Evolutionary conservation across 2,329 filamentous ascomycete genomes (phyloP).

Genomic region (Leptographium radiaticola): DNA sequence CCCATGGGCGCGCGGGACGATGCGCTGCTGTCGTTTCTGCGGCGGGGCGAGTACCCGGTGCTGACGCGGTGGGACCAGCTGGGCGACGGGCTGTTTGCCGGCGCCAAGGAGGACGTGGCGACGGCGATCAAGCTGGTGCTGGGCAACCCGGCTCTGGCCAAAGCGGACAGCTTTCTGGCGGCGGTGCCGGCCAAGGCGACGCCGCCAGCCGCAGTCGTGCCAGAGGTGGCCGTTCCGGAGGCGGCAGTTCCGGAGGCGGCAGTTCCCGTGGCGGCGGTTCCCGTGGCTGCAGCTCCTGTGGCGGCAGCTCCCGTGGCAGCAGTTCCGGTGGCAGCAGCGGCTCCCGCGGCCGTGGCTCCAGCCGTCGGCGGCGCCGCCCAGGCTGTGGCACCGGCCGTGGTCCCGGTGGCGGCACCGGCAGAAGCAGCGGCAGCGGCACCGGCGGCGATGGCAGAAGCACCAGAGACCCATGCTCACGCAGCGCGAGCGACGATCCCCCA

Average conservation of each 20-base stretch:
- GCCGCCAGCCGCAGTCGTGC: not conserved
- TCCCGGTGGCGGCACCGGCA: not conserved
- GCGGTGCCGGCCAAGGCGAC: constrained; percentile 28
- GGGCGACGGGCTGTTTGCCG: constrained; percentile 59
- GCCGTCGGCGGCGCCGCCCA: not conserved
- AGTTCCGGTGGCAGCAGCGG: not conserved
- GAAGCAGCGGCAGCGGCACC: not conserved
- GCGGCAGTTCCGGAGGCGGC: not conserved
- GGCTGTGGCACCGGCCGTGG: not conserved
- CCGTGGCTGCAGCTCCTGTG: not conserved
- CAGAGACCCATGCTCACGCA: not conserved
- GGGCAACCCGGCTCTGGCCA: constrained; percentile 38
- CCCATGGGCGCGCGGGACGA: constrained; percentile 75
- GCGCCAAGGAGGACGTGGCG: constrained; percentile 50
- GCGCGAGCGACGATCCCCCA: not conserved
- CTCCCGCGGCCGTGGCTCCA: not conserved
- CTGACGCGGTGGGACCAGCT: constrained; percentile 64
- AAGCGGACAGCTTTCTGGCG: constrained; percentile 49
- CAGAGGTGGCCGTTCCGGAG: not conserved
- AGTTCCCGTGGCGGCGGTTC: not conserved
- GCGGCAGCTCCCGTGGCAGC: not conserved
- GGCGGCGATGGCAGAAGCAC: not conserved
- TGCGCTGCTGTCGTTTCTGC: constrained; percentile 55
- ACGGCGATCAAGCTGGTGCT: constrained; percentile 49
- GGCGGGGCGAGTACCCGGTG: constrained; percentile 60